Conservation (phyloP, 2,329 filamentous ascomycete genomes). For the Stagonosporopsis chrysanthemi region DNA sequence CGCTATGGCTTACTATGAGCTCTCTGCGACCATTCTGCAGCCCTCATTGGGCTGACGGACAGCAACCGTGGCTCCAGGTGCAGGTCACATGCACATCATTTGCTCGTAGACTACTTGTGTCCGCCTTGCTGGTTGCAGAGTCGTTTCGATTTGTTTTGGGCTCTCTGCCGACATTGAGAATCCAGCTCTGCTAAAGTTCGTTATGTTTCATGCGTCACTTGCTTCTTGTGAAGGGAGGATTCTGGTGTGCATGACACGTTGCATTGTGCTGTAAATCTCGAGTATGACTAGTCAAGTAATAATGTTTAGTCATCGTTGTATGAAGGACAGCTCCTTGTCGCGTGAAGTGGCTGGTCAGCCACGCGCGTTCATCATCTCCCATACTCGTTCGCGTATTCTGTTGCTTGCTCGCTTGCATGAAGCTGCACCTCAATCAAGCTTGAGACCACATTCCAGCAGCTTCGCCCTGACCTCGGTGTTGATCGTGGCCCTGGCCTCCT, state of each 20-base stretch:
- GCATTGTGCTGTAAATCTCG: background rate
- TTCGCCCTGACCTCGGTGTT: background rate
- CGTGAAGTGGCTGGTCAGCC: background rate
- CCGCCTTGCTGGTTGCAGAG: slow-evolving; percentile 17
- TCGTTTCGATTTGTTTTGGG: slow-evolving; percentile 7
- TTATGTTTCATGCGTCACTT: background rate
- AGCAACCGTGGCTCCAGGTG: slow-evolving; percentile 17
- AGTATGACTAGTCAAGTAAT: background rate
- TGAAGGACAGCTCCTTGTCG: background rate
- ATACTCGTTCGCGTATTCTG: background rate
- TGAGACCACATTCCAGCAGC: background rate
- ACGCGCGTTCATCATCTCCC: background rate
- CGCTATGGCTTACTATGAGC: slow-evolving; percentile 8
- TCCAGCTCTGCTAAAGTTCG: too few relatives aligned
- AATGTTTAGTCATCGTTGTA: background rate
- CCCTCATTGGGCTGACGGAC: slow-evolving; percentile 23
- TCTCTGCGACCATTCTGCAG: slow-evolving; percentile 5
- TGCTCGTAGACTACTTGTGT: slow-evolving; percentile 18
- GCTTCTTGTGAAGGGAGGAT: background rate
- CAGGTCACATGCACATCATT: slow-evolving; percentile 23
- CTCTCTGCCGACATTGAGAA: background rate
- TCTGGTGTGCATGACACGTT: background rate
- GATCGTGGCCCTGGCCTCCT: background rate
- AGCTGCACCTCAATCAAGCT: background rate
- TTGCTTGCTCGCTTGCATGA: background rate